A percentile compares a stretch with the other conserved stretches of the same genome.
These are phyloP conservation scores for Penicillium sp. DNA, from an alignment of 2,329 filamentous ascomycete species.

Conservation along the genomic window DNA sequence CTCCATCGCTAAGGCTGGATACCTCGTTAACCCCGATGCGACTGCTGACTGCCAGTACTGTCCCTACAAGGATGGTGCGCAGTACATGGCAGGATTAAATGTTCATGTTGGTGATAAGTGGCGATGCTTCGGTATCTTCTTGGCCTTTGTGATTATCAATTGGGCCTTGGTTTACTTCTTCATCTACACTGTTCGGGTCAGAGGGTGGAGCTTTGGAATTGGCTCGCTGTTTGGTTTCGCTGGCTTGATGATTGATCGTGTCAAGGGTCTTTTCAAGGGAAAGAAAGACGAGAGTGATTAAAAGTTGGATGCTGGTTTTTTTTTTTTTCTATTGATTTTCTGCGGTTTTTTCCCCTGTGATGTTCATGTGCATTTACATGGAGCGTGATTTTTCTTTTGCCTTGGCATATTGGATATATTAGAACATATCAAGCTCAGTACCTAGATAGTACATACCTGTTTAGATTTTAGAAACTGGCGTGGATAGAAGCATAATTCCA, in stretches of 20 bases:
- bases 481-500: neutral
- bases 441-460: neutral
- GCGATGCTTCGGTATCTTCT: constrained; percentile 70
- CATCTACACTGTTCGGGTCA: constrained; percentile 69
- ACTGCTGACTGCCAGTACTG: constrained; percentile 67
- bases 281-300: constrained; percentile 24
- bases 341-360: constrained; percentile 1
- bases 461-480: neutral
- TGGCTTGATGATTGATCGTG: constrained; percentile 42
- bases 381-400: constrained; percentile 5
- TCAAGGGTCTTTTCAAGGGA: constrained; percentile 30
- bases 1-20: constrained; percentile 53
- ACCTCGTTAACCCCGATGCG: constrained; percentile 62
- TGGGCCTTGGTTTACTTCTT: constrained; percentile 75
- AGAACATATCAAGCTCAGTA: neutral
- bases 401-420: neutral
- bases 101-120: constrained; percentile 63
- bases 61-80: constrained; percentile 61
- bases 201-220: constrained; percentile 69
- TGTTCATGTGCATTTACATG: constrained; percentile 24
- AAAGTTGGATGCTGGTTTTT: neutral
- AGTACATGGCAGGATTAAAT: constrained; percentile 64
- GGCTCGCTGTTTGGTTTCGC: constrained; percentile 54
- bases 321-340: neutral
- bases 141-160: constrained; percentile 68